Conservation (phyloP, 495 filamentous ascomycete genomes). For the Aspergillus asperescens region DNA sequence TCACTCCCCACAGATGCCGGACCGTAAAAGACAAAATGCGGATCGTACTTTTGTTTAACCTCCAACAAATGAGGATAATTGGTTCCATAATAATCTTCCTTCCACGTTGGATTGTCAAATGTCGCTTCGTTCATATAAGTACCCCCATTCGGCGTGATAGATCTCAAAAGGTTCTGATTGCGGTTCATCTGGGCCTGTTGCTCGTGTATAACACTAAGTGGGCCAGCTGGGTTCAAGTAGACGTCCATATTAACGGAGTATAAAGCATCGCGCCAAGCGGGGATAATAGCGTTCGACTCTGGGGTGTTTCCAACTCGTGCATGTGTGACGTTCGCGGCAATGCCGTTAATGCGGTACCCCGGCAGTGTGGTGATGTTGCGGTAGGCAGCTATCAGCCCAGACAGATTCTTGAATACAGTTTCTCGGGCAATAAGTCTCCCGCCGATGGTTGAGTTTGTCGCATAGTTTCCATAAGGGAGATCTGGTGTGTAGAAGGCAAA, state of each 20-base stretch:
- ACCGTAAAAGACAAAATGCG: slow-evolving; percentile 49
- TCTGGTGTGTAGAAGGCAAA: slow-evolving; percentile 23
- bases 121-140: background rate
- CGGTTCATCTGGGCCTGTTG: background rate
- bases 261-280: slow-evolving; percentile 26
- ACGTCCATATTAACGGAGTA: background rate
- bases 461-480: slow-evolving; percentile 20
- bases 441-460: slow-evolving; percentile 44
- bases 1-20: slow-evolving; percentile 44
- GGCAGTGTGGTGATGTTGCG: slow-evolving; percentile 20
- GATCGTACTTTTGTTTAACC: slow-evolving; percentile 45
- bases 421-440: slow-evolving; percentile 50
- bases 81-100: slow-evolving; percentile 35
- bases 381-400: background rate
- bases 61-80: slow-evolving; percentile 26
- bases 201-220: background rate
- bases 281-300: slow-evolving; percentile 38
- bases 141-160: slow-evolving; percentile 37
- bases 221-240: background rate
- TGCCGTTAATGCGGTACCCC: slow-evolving; percentile 35
- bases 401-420: slow-evolving; percentile 30
- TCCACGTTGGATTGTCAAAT: background rate
- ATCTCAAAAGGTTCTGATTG: slow-evolving; percentile 16
- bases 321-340: slow-evolving; percentile 29
- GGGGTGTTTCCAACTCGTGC: slow-evolving; percentile 23